phyloP scores from a whole-genome alignment of 257 asterid genomes.

The Capsicum pubescens region DNA sequence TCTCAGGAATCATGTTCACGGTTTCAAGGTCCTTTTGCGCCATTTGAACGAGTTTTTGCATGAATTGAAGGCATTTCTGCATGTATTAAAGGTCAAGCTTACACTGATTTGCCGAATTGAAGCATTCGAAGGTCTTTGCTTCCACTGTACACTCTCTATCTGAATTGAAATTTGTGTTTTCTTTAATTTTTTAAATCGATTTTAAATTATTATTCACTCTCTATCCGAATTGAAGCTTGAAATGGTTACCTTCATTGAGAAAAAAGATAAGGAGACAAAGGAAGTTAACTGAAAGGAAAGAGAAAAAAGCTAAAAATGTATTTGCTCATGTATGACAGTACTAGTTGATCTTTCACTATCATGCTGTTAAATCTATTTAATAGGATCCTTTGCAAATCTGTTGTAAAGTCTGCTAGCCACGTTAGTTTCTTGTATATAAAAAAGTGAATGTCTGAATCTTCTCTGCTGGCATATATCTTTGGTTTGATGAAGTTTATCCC shows the following conservation, averaged over 20 bases:
- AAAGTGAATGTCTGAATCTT: slow-evolving; percentile 9
- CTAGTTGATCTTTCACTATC: slow-evolving; percentile 17
- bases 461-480: slow-evolving; percentile 8
- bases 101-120: no score
- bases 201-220: no score
- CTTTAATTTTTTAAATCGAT: no score
- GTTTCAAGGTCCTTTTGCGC: no score
- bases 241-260: neutral
- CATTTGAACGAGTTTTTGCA: no score
- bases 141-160: no score
- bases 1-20: no score
- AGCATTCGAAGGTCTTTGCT: no score
- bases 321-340: slow-evolving; percentile 17
- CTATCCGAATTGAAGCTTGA: neutral
- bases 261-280: neutral
- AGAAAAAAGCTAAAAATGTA: neutral
- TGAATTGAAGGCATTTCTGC: no score
- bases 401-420: neutral
- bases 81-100: no score
- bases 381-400: neutral
- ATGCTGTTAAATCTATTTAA: neutral
- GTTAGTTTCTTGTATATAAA: neutral
- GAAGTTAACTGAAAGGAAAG: neutral
- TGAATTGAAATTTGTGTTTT: no score
- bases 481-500: slow-evolving; percentile 14